A percentile compares a stretch with the other conserved stretches of the same genome.
These are phyloP conservation scores for Fusarium protoensiforme DNA, from an alignment of 2,329 filamentous ascomycete genomes.

Conservation along the genomic window DNA sequence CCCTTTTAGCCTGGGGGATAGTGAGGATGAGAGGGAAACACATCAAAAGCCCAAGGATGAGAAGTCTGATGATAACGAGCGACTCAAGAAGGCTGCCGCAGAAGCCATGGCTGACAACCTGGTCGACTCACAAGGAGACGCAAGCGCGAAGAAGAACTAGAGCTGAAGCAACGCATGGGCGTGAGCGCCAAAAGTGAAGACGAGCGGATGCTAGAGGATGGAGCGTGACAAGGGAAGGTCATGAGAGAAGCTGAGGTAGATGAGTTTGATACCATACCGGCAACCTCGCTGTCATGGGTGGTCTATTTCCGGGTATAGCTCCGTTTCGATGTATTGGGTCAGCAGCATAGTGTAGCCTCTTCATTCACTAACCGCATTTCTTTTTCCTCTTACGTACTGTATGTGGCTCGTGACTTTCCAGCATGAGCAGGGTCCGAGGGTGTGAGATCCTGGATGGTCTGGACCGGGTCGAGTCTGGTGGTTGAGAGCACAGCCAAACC, in stretches of 20 bases:
- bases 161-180: background rate
- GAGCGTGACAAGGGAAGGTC: background rate
- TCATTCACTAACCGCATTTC: constrained; percentile 19
- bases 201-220: background rate
- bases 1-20: constrained; percentile 95
- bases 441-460: background rate
- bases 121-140: constrained; percentile 52
- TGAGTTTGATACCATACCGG: constrained; percentile 12
- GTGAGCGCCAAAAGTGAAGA: background rate
- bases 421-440: background rate
- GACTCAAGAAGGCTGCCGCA: constrained; percentile 72
- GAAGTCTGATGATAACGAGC: constrained; percentile 69
- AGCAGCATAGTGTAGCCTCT: constrained; percentile 39
- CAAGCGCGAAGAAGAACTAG: constrained; percentile 50
- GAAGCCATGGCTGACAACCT: constrained; percentile 69
- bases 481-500: background rate
- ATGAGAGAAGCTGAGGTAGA: constrained; percentile 14
- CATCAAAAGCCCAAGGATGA: constrained; percentile 65
- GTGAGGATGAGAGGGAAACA: constrained; percentile 85
- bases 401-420: background rate
- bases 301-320: constrained; percentile 23
- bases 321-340: constrained; percentile 17
- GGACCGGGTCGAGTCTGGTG: background rate
- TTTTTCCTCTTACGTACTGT: background rate
- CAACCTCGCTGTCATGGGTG: constrained; percentile 12